Evolutionary conservation across 108 stramenopile genomes (phyloP), one percentile per base, ranked within the genome.

Genomic region (Pseudonitzschia delicatissima): DNA sequence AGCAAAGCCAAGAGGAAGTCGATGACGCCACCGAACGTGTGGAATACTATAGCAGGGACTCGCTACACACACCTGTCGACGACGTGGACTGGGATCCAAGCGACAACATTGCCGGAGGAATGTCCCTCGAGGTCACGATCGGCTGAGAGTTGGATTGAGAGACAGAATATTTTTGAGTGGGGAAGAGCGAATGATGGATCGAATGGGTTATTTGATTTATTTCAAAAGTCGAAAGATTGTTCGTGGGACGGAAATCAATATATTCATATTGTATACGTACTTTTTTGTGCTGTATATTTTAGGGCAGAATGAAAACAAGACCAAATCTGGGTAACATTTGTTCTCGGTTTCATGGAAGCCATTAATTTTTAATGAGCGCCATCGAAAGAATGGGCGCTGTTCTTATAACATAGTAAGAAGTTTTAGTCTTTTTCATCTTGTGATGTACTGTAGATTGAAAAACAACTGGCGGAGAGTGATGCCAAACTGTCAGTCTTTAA

Each of bases 41-140:
- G 28, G 44, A 64, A 25, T 71, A 57, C 26, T 77, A 68, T 39
- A n/a, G n/a, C 9, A 55, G 32, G 12, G 32, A 34, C 12, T 31
- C n/a, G 7, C 26, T 33, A n/a, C 13, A 34, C 32, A 55, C 53
- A 13, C 53, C 53, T n/a, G 53, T 33, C n/a, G 72, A 73, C 32
- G 78, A 83, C 45, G 79, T 79, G 73, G 82, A 83, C 51, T 58
- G 78, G 65, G 82, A 83, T 66, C 78, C 82, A 20, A 36, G 60
- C 18, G 62, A 74, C 20, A 61, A 77, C 39, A 37, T 67, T 27
- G 78, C 82, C 2, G 78, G 77, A 21, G 77, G 78, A 18, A 73
- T 83, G 53, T 71, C 70, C 12, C 34, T 53, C 4, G 37, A 61
- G 27, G 20, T 61, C 2, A 61, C 37, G 35, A 61, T 61, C n/a